phyloP scores from a whole-genome alignment of 345 rosid genomes.

The Euphorbia lathyris region DNA sequence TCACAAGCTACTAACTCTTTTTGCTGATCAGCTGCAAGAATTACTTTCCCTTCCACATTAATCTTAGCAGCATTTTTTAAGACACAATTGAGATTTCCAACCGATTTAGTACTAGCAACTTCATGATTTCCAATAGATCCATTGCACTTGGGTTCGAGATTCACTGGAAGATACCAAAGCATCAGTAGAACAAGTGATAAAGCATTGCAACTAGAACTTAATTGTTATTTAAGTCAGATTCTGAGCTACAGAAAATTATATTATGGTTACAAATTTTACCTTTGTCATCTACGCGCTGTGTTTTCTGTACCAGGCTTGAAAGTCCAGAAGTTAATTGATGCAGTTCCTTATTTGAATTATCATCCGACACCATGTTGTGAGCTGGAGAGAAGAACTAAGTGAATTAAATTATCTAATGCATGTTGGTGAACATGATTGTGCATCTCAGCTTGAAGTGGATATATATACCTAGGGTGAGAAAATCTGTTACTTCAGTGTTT shows the following conservation, averaged over 20 bases:
- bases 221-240: slow-evolving; percentile 6
- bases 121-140: slow-evolving; percentile 25
- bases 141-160: slow-evolving; percentile 23
- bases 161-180: slow-evolving; percentile 30
- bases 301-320: slow-evolving; percentile 28
- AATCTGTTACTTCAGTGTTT: slow-evolving; percentile 19
- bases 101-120: slow-evolving; percentile 24
- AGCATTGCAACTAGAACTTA: background rate
- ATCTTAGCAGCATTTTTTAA: slow-evolving; percentile 19
- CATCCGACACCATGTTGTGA: slow-evolving; percentile 30
- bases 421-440: slow-evolving; percentile 2
- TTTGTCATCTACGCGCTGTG: slow-evolving; percentile 24
- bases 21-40: slow-evolving; percentile 21
- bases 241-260: background rate
- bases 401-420: slow-evolving; percentile 5
- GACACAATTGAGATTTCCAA: slow-evolving; percentile 11
- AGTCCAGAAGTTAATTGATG: slow-evolving; percentile 24
- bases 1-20: slow-evolving; percentile 27
- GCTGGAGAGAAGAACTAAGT: slow-evolving; percentile 29
- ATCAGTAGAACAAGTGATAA: slow-evolving; percentile 17
- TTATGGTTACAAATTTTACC: slow-evolving; percentile 30
- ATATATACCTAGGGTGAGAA: slow-evolving; percentile 32
- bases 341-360: slow-evolving; percentile 30
- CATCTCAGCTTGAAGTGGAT: slow-evolving; percentile 14
- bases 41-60: slow-evolving; percentile 24